Percentiles rank a stretch among this genome's conserved stretches.
Conservation (phyloP, 2,329 filamentous ascomycete species). For the Leptographium wingfieldii region DNA sequence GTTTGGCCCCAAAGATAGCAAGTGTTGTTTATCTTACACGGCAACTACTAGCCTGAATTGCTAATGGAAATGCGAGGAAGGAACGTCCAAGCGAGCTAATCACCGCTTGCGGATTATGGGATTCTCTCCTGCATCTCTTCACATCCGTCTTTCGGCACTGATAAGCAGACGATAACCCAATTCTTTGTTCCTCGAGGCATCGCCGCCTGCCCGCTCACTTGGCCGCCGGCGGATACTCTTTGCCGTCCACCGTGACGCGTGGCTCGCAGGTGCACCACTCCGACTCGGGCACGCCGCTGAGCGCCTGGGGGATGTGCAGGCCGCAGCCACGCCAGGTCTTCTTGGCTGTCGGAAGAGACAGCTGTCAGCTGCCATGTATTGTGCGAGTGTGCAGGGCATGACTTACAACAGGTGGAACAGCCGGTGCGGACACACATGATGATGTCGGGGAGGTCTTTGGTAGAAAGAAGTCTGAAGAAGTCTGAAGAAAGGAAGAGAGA, state of each 20-base stretch:
- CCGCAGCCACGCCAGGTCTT: slow-evolving; percentile 38
- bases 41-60: not conserved
- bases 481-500: not conserved
- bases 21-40: not conserved
- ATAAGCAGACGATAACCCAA: too few relatives aligned
- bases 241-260: slow-evolving; percentile 28
- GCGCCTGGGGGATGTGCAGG: slow-evolving; percentile 31
- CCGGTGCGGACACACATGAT: slow-evolving; percentile 29
- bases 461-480: not conserved
- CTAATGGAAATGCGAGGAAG: not conserved
- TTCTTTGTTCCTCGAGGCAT: not conserved
- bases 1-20: not conserved
- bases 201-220: slow-evolving; percentile 16
- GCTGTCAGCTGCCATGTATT: not conserved
- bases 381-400: not conserved
- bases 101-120: not conserved
- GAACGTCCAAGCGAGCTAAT: not conserved
- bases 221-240: slow-evolving; percentile 32
- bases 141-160: not conserved
- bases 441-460: not conserved
- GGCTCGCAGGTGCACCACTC: slow-evolving; percentile 37
- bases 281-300: slow-evolving; percentile 28
- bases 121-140: not conserved
- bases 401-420: slow-evolving; percentile 30
- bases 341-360: slow-evolving; percentile 25